A percentile compares a stretch with the other conserved stretches of the same genome.
Conservation (phyloP, 495 filamentous ascomycete genomes). For the Penicillium alfredii region DNA sequence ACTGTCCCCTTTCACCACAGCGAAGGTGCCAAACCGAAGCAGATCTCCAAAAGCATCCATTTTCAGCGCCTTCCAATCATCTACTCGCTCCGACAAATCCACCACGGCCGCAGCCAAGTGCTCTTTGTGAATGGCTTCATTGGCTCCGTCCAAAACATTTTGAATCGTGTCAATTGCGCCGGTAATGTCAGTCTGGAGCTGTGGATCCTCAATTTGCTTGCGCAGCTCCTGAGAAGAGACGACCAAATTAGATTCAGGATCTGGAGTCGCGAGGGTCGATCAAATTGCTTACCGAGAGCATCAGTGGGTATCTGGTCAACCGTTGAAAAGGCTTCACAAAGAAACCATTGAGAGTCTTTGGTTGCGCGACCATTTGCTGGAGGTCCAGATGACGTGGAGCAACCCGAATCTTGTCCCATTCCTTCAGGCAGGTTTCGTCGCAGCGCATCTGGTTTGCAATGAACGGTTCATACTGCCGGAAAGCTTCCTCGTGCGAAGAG, state of each 20-base stretch:
- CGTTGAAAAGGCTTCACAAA: conserved; percentile 95
- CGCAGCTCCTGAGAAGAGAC: conserved; percentile 61
- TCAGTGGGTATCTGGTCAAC: conserved; percentile 85
- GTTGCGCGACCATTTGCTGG: conserved; percentile 57
- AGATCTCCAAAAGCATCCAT: conserved; percentile 87
- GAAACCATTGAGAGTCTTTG: conserved; percentile 70
- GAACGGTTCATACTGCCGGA: conserved; percentile 90
- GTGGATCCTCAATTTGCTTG: conserved; percentile 70
- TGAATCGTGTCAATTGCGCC: conserved; percentile 71
- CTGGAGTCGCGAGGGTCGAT: neutral
- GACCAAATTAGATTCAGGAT: neutral
- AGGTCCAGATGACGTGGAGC: conserved; percentile 52
- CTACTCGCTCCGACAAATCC: conserved; percentile 77
- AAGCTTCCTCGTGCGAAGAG: conserved; percentile 68
- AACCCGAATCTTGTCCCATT: conserved; percentile 50
- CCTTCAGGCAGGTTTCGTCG: conserved; percentile 41
- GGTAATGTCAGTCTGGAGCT: conserved; percentile 60
- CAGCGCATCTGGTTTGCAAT: conserved; percentile 78
- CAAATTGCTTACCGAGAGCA: conserved; percentile 62
- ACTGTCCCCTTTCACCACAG: conserved; percentile 78
- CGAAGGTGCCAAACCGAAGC: conserved; percentile 85
- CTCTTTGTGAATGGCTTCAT: conserved; percentile 83
- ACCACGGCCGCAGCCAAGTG: conserved; percentile 71
- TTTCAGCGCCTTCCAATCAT: conserved; percentile 94
- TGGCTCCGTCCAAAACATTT: conserved; percentile 71